Evolutionary conservation across 2,329 filamentous ascomycete genomes (phyloP).

Genomic region (Drechslerella stenobrocha): DNA sequence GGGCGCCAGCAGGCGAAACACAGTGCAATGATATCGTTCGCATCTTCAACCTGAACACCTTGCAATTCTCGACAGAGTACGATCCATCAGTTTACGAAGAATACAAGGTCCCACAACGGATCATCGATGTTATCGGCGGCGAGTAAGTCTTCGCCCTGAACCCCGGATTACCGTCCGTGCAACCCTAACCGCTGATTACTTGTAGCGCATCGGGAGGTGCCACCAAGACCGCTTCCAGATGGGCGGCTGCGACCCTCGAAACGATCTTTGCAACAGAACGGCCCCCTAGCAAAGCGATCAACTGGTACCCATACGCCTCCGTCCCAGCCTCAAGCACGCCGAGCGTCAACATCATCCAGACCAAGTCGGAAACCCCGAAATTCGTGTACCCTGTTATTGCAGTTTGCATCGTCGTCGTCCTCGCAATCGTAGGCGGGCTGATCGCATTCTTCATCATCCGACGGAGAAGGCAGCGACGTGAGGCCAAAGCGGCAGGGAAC

Average conservation of each 20-base stretch:
- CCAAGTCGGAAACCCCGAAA: constrained; percentile 38
- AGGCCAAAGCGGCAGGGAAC: constrained; percentile 33
- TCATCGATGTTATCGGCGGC: constrained; percentile 51
- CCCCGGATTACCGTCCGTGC: background rate
- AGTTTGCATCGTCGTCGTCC: constrained; percentile 35
- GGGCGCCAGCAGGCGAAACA: constrained; percentile 18
- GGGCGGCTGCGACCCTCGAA: constrained; percentile 46
- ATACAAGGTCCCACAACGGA: constrained; percentile 51
- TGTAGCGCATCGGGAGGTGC: constrained; percentile 48
- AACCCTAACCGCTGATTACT: background rate
- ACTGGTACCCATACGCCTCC: constrained; percentile 40
- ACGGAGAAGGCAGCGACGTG: constrained; percentile 22
- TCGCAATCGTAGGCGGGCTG: constrained; percentile 33
- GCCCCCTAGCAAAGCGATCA: constrained; percentile 26
- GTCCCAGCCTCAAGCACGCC: constrained; percentile 18
- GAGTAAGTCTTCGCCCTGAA: constrained; percentile 45
- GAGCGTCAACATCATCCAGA: constrained; percentile 22
- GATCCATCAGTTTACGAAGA: constrained; percentile 47
- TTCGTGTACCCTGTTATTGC: constrained; percentile 43
- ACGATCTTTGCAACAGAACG: constrained; percentile 42
- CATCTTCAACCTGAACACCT: constrained; percentile 52
- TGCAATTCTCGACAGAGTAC: constrained; percentile 49
- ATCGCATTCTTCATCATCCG: constrained; percentile 46
- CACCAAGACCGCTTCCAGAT: constrained; percentile 45
- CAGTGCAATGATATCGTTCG: constrained; percentile 53